phyloP scores from a whole-genome alignment of 2,329 filamentous ascomycete species.

The Cytospora mali region DNA sequence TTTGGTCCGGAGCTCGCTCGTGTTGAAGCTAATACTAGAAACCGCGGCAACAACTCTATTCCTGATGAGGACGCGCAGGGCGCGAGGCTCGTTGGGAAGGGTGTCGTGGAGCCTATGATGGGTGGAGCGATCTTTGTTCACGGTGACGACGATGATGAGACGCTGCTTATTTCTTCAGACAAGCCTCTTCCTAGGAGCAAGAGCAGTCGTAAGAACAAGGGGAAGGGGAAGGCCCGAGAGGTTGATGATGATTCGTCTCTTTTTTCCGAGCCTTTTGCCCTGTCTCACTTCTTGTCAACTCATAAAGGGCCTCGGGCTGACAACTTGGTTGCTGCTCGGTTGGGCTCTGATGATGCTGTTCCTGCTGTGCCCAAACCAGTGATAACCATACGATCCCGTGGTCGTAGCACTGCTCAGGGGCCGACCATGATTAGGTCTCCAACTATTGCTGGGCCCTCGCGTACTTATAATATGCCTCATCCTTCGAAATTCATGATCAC shows the following conservation, averaged over 20 bases:
- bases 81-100: neutral
- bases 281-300: neutral
- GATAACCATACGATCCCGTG: neutral
- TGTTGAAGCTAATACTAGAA: neutral
- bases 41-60: neutral
- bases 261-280: neutral
- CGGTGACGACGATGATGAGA: neutral
- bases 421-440: neutral
- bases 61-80: neutral
- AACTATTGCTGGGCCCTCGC: neutral
- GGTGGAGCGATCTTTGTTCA: neutral
- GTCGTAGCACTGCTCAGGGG: neutral
- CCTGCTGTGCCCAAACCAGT: neutral
- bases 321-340: neutral
- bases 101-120: neutral
- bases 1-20: neutral
- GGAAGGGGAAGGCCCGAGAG: neutral
- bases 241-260: neutral
- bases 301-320: neutral
- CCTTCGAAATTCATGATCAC: neutral
- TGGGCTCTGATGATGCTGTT: neutral
- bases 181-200: neutral
- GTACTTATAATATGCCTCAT: neutral
- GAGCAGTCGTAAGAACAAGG: neutral
- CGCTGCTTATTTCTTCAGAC: neutral